Base-by-base conservation (phyloP, 1,139 yeast species). In the Casaregolazyma lundiana region DNA sequence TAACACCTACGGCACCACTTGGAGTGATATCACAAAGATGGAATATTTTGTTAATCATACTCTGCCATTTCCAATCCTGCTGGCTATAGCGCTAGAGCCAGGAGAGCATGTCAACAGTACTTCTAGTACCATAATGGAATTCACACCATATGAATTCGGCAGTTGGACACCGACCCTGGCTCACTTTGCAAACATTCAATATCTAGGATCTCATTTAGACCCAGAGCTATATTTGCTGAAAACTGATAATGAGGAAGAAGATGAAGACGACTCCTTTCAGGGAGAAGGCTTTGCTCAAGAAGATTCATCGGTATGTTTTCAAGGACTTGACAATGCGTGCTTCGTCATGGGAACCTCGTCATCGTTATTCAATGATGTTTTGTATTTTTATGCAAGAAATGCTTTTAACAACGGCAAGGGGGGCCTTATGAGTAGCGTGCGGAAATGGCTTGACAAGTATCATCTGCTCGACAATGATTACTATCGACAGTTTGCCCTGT, bases 21-120 rank as follows among this genome's bases (percentile, higher is more conserved):
- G 85, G 78, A 75, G 86, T 7, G 78, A 80, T 41, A 64, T 85
- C 41, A 73, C 76, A 61, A 73, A 73, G 24, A 66, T 71, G 45
- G 74, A 71, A 5, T 54, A 50, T 20, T 86, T 86, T 67, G 59
- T 64, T 38, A 70, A 74, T 52, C 79, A 78, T 54, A 72, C 74
- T 41, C 84, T 85, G 80, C 97, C 97, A 5, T 82, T 83, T 70
- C 96, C 96, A 15, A 79, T 89, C 48, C 75, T 85, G 29, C 83
- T 85, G 6, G 76, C 95, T 1, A 81, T 81, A 60, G 92, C 90
- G 49, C 74, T 94, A 67, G 73, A 80, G 13, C 94, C 92, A 8
- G 79, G 78, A 15, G 66, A 78, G 2, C 49, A 54, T 6, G 71
- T 82, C 48, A 68, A 83, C 48, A 71, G 76, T 56, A 68, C 70